Evolutionary conservation across 1,139 yeast species (phyloP), one percentile per base, ranked within the genome.

Genomic region (Pneumocystis canis): DNA sequence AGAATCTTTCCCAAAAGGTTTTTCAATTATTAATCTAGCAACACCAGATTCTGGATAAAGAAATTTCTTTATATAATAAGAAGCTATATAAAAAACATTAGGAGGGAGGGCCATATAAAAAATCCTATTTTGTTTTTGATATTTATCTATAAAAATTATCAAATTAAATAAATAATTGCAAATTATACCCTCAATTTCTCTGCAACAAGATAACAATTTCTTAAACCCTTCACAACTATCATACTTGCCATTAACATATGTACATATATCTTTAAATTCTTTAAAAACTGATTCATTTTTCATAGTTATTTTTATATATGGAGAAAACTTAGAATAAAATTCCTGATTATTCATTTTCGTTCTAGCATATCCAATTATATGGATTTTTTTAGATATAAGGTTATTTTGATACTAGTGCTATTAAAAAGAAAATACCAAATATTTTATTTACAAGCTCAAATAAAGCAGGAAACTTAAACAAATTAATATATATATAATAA

Each of bases 101-200:
- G 98, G 98, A 37, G 98, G 98, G 67, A 94, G 79, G 0, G 98
- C 98, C 71, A 92, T 80, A 76, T 92, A 94, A 75, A 87, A 90
- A 68, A 92, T 76, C 69, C 97, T 82, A 69, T 80, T 70, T 40
- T 68, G 69, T 60, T 67, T 68, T 35, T 62, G 40, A 30, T 56
- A 60, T 20, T 57, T 25, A 25, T 47, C 54, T 47, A 47, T 47
- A 47, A 47, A 25, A 47, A n/a, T 47, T 37, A 37, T 37, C 25
- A 47, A 47, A 7, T 25, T 9, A 25, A 47, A 25, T 47, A 47
- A 47, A 56, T 75, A 75, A 47, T 5, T 11, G 25, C 25, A 47
- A 28, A 47, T 25, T 47, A 20, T 47, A 40, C 75, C 68, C 74
- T 90, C 97, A 68, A 84, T 81, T 63, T 77, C 73, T 68, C 79